phyloP scores from a whole-genome alignment of 164 flowering plant genomes.

The Sedum album region DNA sequence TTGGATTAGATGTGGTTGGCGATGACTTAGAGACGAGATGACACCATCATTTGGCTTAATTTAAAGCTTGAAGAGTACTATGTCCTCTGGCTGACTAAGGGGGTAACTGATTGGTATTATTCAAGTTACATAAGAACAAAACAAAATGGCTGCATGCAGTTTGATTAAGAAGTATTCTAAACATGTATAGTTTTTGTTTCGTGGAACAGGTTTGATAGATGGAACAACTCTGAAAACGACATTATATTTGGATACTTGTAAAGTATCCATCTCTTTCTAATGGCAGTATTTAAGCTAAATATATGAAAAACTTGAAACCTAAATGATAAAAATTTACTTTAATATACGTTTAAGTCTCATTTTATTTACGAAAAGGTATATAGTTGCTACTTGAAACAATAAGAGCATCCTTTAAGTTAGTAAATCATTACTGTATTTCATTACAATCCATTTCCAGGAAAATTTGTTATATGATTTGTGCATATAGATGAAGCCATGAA shows the following conservation, averaged over 20 bases:
- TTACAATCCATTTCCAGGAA: no score
- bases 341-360: no score
- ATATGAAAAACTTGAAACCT: no score
- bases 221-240: neutral
- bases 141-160: neutral
- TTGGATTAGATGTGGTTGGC: neutral
- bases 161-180: neutral
- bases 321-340: no score
- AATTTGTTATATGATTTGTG: no score
- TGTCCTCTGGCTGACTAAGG: neutral
- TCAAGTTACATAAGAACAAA: neutral
- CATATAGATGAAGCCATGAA: no score
- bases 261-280: no score
- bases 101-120: slow-evolving; percentile 5
- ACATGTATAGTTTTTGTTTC: neutral
- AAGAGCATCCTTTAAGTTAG: no score
- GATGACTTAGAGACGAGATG: neutral
- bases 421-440: no score
- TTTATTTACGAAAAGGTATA: no score
- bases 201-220: neutral
- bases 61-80: neutral
- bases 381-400: no score
- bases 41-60: neutral
- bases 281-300: no score
- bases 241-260: neutral